These are phyloP conservation scores for Pythium scleroteichum DNA, from an alignment of 352 stramenopile genomes.

Conservation along the genomic window DNA sequence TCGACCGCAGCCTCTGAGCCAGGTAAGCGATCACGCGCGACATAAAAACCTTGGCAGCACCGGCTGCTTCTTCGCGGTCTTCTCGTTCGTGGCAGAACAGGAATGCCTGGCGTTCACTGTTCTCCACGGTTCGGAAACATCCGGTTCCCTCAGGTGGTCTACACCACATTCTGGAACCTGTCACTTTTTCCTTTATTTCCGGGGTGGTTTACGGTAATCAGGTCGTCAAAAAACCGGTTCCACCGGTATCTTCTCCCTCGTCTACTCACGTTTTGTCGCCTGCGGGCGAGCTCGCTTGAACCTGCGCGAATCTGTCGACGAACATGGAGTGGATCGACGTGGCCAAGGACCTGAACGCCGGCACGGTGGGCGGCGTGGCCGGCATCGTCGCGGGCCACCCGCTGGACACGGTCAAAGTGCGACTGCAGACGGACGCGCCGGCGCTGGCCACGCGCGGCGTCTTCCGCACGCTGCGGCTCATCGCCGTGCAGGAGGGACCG, in stretches of 20 bases:
- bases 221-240: too few species aligned
- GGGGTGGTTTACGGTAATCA: too few species aligned
- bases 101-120: conserved; percentile 2
- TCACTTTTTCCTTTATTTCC: too few species aligned
- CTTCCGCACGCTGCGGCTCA: conserved; percentile 48
- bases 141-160: conserved; percentile 1
- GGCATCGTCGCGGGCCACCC: conserved; percentile 80
- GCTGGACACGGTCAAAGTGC: conserved; percentile 87
- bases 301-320: conserved; percentile 11
- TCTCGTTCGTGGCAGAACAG: background rate
- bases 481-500: conserved; percentile 56
- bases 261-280: conserved; percentile 1
- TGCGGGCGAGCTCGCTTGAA: conserved; percentile 4
- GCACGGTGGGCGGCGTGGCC: conserved; percentile 77
- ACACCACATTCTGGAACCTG: conserved; percentile 6
- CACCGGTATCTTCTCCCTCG: too few species aligned
- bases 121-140: conserved; percentile 2
- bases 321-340: conserved; percentile 83
- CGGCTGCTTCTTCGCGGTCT: background rate
- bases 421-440: conserved; percentile 64
- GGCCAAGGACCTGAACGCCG: conserved; percentile 80
- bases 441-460: conserved; percentile 35
- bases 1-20: background rate
- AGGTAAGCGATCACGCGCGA: background rate
- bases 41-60: background rate